Base-by-base conservation (phyloP, 2,329 filamentous ascomycete species). In the Hypoxylon sp. region DNA sequence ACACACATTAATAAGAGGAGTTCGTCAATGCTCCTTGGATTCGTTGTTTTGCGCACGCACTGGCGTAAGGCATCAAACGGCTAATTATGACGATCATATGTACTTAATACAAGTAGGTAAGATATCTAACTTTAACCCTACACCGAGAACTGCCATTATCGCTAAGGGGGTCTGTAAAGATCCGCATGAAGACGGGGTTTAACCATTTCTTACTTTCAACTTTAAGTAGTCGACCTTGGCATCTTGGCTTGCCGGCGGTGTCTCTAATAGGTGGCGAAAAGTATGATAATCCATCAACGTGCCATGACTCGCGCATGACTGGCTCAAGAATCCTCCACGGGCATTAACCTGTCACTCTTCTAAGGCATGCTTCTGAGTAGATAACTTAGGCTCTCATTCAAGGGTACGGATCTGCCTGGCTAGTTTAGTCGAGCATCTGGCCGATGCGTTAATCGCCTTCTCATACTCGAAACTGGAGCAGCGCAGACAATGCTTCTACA, bases 211-310 rank as follows among this genome's bases (percentile, higher is more conserved):
- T 19, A 28, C 23, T 14, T 19, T 38, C 17, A 43, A 55, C 36
- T 30, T 45, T 46, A 17, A 17, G 28, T 11, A 32, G 17, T 13
- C 17, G 23, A 30, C 28, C 53, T 56, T 56, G 45, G 53, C 28
- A 46, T 30, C 53, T 56, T 56, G 53, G 53, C 53, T 34, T 11
- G 28, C 45, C 34, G 38, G 38, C 53, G 25, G 23, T 28, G 28
- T 28, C 38, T 11, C 28, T 28, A 34, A 34, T 17, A 30, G 17
- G 28, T 19, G 38, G 41, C 28, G 28, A 28, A 46, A 45, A 30
- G 52, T 11, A 53, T 28, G 28, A 41, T 19, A 10, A 5, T 5
- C 13, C 36, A 41, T 45, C 32, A 5, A 55, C 38, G n/a, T 45
- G 52, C 30, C 36, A 32, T n/a, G 51, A 55, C 23, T 38, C 25